A percentile compares a stretch with the other conserved stretches of the same genome.
Evolutionary conservation across 208 protist species (phyloP).

Genomic region (Wallacemonas sp.): DNA sequence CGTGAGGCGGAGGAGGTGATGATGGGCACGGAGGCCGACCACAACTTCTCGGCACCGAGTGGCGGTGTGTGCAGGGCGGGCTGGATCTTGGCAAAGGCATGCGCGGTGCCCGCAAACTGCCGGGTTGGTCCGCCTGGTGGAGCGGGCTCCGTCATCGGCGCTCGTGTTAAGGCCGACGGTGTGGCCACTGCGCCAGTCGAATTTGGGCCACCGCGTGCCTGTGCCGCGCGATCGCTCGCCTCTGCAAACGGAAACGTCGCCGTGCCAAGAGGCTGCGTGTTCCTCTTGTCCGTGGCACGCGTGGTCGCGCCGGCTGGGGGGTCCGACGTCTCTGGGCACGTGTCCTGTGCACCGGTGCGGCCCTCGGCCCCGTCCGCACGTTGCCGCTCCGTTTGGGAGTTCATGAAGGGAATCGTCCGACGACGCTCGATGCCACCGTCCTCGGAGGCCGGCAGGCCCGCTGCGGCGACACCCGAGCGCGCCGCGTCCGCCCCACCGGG

Average conservation of each 20-base stretch:
- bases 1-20: not conserved
- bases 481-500: too few species aligned
- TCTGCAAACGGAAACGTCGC: not conserved
- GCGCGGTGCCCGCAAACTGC: slow-evolving; percentile 12
- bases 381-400: not conserved
- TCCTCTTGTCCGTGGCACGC: not conserved
- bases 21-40: not conserved
- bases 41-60: not conserved
- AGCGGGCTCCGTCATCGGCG: slow-evolving; percentile 3
- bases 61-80: not conserved
- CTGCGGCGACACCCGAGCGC: too few species aligned
- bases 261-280: not conserved
- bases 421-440: not conserved
- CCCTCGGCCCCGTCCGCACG: not conserved
- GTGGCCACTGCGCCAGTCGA: too few species aligned
- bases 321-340: too few species aligned
- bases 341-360: not conserved
- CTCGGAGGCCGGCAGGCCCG: too few species aligned
- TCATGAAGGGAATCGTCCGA: not conserved
- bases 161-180: too few species aligned
- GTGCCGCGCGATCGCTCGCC: not conserved
- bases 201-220: too few species aligned
- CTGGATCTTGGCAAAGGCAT: not conserved
- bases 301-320: too few species aligned
- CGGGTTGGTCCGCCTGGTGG: not conserved